Evolutionary conservation across 306 rosid species (phyloP).

Genomic region (Elaeagnus macrophylla): DNA sequence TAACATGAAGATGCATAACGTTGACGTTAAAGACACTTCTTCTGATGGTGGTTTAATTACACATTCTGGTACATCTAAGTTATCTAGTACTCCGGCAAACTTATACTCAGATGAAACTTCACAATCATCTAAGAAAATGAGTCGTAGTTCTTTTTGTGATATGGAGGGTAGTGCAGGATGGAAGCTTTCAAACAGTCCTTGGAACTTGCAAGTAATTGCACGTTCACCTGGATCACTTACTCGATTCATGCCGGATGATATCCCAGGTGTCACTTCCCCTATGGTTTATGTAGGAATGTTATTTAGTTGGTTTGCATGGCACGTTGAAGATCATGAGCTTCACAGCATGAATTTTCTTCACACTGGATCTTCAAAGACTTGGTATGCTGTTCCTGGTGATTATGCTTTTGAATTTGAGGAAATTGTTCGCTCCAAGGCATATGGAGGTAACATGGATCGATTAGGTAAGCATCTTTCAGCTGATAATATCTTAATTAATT

Average conservation of each 20-base stretch:
- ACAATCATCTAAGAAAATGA: slow-evolving; percentile 38
- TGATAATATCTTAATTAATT: slow-evolving; percentile 13
- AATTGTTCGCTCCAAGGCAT: slow-evolving; percentile 59
- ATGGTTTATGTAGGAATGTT: slow-evolving; percentile 98
- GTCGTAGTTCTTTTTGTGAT: slow-evolving; percentile 37
- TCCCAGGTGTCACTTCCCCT: slow-evolving; percentile 98
- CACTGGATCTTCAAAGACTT: slow-evolving; percentile 89
- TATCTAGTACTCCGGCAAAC: slow-evolving; percentile 24
- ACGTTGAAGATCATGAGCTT: slow-evolving; percentile 98
- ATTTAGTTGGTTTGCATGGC: slow-evolving; percentile 99
- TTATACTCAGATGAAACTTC: slow-evolving; percentile 37
- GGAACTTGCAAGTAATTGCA: slow-evolving; percentile 96
- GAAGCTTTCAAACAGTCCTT: slow-evolving; percentile 96
- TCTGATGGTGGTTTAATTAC: slow-evolving; percentile 20
- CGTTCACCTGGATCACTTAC: slow-evolving; percentile 97
- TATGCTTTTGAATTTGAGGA: slow-evolving; percentile 87
- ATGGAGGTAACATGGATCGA: slow-evolving; percentile 71
- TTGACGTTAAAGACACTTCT: slow-evolving; percentile 25
- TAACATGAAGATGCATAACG: slow-evolving; percentile 11
- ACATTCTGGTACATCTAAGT: slow-evolving; percentile 29
- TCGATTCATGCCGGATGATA: slow-evolving; percentile 97
- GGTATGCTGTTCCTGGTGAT: slow-evolving; percentile 97
- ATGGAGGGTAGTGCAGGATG: slow-evolving; percentile 95
- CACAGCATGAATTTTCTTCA: slow-evolving; percentile 98
- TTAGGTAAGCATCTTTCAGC: slow-evolving; percentile 48